These are phyloP conservation scores for Beauveria pseudobassiana DNA, from an alignment of 2,329 filamentous ascomycete genomes.

Conservation along the genomic window DNA sequence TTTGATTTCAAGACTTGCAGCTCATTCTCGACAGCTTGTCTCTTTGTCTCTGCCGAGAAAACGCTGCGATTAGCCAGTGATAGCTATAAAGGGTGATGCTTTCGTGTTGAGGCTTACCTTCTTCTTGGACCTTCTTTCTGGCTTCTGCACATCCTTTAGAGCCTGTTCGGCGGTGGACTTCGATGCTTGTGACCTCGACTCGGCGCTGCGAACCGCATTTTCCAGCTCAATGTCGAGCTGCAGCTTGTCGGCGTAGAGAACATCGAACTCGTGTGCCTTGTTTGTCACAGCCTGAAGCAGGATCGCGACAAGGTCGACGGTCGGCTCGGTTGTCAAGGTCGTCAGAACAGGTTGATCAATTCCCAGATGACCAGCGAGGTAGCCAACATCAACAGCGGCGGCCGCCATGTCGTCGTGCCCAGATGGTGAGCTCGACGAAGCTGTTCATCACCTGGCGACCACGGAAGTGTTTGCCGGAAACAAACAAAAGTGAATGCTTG, in stretches of 20 bases:
- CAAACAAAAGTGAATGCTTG: background rate
- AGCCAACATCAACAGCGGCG: constrained; percentile 57
- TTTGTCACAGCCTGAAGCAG: constrained; percentile 67
- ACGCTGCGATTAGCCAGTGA: constrained; percentile 11
- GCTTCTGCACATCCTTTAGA: constrained; percentile 77
- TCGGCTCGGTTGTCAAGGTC: constrained; percentile 59
- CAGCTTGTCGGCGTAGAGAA: constrained; percentile 78
- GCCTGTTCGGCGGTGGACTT: constrained; percentile 78
- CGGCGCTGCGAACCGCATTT: constrained; percentile 74
- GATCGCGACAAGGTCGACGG: constrained; percentile 66
- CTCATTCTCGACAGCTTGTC: constrained; percentile 72
- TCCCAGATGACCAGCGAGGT: constrained; percentile 64
- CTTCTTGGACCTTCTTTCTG: constrained; percentile 70
- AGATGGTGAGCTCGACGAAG: constrained; percentile 13
- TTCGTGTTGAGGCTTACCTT: constrained; percentile 51
- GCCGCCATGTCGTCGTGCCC: constrained; percentile 34
- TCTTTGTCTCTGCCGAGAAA: constrained; percentile 57
- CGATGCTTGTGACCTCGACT: constrained; percentile 73
- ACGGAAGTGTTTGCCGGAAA: background rate
- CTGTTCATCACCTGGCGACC: constrained; percentile 9
- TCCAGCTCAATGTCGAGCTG: constrained; percentile 89
- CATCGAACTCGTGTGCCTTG: constrained; percentile 78
- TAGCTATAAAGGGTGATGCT: background rate
- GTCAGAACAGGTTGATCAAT: constrained; percentile 58
- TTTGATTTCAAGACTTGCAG: constrained; percentile 71